These are phyloP conservation scores for Eucalyptus curtisii DNA, from an alignment of 345 rosid genomes.

Conservation along the genomic window DNA sequence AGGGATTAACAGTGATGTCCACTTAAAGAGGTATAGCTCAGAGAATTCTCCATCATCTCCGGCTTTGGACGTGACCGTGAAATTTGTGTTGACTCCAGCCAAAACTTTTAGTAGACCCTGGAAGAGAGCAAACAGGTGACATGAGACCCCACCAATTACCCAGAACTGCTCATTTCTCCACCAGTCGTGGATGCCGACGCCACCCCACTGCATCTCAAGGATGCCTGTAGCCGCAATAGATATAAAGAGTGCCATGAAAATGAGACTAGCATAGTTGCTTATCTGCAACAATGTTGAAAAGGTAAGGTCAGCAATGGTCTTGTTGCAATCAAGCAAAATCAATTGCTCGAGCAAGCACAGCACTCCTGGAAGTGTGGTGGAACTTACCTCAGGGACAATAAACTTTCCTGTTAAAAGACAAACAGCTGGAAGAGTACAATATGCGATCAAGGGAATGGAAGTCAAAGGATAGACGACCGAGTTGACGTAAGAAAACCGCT, in stretches of 20 bases:
- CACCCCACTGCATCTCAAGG: conserved; percentile 72
- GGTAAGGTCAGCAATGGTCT: not conserved
- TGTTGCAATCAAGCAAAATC: not conserved
- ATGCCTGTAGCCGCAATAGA: conserved; percentile 55
- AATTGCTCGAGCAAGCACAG: not conserved
- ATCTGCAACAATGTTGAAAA: conserved; percentile 17
- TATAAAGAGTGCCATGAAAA: conserved; percentile 47
- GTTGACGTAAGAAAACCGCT: conserved; percentile 52
- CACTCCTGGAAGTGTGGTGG: not conserved
- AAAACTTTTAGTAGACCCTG: conserved; percentile 70
- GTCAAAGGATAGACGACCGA: conserved; percentile 59
- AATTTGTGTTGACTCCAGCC: conserved; percentile 53
- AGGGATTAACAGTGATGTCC: conserved; percentile 54
- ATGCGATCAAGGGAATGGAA: conserved; percentile 47
- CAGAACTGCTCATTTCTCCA: conserved; percentile 77
- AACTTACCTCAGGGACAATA: conserved; percentile 52
- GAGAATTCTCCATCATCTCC: conserved; percentile 57
- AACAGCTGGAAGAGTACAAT: conserved; percentile 52
- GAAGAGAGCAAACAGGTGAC: conserved; percentile 54
- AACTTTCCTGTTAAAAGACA: conserved; percentile 62
- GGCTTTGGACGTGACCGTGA: conserved; percentile 54
- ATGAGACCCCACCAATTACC: conserved; percentile 62
- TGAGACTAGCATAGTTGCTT: conserved; percentile 41
- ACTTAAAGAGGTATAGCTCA: conserved; percentile 52
- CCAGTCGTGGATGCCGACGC: conserved; percentile 65